Evolutionary conservation across 257 asterid species (phyloP).

Genomic region (Cordia subcordata): DNA sequence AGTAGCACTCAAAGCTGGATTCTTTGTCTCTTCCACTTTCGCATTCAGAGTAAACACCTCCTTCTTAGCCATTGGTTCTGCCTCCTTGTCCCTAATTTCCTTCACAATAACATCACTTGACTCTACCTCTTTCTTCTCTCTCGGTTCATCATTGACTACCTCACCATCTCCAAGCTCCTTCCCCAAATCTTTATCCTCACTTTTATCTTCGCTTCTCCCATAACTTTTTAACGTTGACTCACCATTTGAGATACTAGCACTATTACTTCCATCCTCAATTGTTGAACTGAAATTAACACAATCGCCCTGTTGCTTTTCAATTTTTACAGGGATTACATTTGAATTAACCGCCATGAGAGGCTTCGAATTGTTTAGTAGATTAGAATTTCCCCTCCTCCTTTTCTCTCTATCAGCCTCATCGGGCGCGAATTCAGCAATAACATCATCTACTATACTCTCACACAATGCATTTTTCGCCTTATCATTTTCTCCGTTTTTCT

Average conservation of each 20-base stretch:
- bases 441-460: constrained; percentile 82
- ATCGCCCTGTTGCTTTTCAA: constrained; percentile 34
- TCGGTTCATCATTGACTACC: background rate
- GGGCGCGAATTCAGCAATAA: constrained; percentile 88
- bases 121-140: constrained; percentile 22
- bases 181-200: constrained; percentile 15
- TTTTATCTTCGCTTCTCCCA: constrained; percentile 12
- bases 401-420: constrained; percentile 81
- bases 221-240: constrained; percentile 20
- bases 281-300: constrained; percentile 20
- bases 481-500: constrained; percentile 48
- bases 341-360: constrained; percentile 16
- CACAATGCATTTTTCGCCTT: constrained; percentile 40
- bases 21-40: constrained; percentile 52
- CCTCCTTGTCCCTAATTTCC: constrained; percentile 20
- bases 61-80: constrained; percentile 26
- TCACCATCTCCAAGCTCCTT: constrained; percentile 11
- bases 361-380: constrained; percentile 16
- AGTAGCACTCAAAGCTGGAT: constrained; percentile 68
- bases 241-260: constrained; percentile 12
- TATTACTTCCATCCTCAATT: constrained; percentile 23
- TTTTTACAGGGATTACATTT: constrained; percentile 25
- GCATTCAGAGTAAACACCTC: constrained; percentile 65
- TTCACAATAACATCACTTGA: constrained; percentile 15
- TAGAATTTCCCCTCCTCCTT: constrained; percentile 47